Percentiles rank a stretch among this genome's conserved stretches.
These are phyloP conservation scores for Basidioascus undulatus DNA, from an alignment of 768 basidiomycete genomes.

Conservation along the genomic window DNA sequence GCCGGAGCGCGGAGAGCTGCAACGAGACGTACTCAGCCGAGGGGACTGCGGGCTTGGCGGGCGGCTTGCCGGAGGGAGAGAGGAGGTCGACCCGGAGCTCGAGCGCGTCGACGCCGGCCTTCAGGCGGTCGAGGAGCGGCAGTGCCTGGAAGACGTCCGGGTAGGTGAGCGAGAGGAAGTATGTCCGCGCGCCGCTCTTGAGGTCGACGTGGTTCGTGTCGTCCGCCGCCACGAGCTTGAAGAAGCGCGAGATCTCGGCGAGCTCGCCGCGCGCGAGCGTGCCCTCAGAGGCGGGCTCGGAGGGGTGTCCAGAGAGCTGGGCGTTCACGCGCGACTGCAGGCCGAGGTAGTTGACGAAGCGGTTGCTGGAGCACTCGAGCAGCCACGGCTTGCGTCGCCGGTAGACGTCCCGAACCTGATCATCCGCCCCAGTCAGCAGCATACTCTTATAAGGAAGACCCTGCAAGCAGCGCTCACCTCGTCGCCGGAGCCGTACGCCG, in stretches of 20 bases:
- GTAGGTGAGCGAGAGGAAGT: constrained; percentile 81
- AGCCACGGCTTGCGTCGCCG: constrained; percentile 67
- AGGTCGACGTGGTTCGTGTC: constrained; percentile 29
- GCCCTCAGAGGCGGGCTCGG: constrained; percentile 16
- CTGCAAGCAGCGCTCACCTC: too few relatives aligned
- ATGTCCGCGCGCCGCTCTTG: constrained; percentile 34
- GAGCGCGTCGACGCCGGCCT: constrained; percentile 65
- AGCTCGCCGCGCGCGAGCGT: constrained; percentile 14
- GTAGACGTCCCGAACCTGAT: constrained; percentile 63
- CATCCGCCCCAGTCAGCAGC: too few relatives aligned
- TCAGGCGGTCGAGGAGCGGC: constrained; percentile 41
- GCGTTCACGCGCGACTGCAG: constrained; percentile 2
- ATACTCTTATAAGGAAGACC: too few relatives aligned
- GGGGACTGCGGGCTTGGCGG: constrained; percentile 33
- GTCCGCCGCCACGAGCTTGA: constrained; percentile 58
- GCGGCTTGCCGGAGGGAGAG: constrained; percentile 23
- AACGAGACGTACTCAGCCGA: constrained; percentile 44
- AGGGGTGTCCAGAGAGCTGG: constrained; percentile 12
- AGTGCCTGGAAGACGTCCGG: constrained; percentile 57
- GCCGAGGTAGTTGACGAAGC: constrained; percentile 52
- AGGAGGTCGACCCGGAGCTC: constrained; percentile 88
- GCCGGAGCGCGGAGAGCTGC: constrained; percentile 57
- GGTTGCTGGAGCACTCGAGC: constrained; percentile 49
- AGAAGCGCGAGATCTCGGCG: constrained; percentile 61
- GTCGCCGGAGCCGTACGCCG: constrained; percentile 73